Evolutionary conservation across 139 green algal species (phyloP), one percentile per base, ranked within the genome.

Genomic region (Micractinium sp.): DNA sequence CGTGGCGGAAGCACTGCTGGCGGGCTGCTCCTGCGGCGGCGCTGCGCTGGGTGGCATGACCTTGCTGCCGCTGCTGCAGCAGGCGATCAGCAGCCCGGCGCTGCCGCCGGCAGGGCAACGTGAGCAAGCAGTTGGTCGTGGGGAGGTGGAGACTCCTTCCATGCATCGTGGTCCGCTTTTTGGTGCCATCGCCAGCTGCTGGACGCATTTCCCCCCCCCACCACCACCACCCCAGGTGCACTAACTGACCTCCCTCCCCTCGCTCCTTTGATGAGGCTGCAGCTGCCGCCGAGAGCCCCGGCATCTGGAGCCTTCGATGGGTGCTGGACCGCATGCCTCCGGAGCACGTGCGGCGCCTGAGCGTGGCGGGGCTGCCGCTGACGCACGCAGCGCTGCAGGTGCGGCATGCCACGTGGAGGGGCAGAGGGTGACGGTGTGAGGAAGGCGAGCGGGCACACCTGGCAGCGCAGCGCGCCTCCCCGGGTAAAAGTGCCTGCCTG

Each of bases 61-160:
- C 1, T 16, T 83, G 38, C 77, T 83, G 77, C 77, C 77, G 39
- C 38, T 83, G 77, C 77, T 83, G 39, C 77, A 83, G 39, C 38
- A 83, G 16, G 77, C 77, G n/a, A 35, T 83, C 38, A 38, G 39
- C 77, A 66, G 22, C 77, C 77, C 77, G 19, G 75, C 75, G 18
- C 33, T 53, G 27, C 35, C 75, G n/a, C n/a, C n/a, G 18, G 2
- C 22, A 12, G 19, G 63, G 63, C 63, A 71, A 71, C 7, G 63
- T 71, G 63, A 27, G 63, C 9, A 56, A 16, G 47, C 47, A 56
- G 47, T 9, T n/a, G n/a, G n/a, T n/a, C n/a, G n/a, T n/a, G n/a
- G n/a, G n/a, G n/a, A n/a, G n/a, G n/a, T n/a, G n/a, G n/a, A n/a
- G n/a, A n/a, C n/a, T 56, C 47, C 47, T 16, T 56, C 47, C 47